phyloP scores from a whole-genome alignment of 805 yeast species.

The Zygotorulaspora chibaensis region DNA sequence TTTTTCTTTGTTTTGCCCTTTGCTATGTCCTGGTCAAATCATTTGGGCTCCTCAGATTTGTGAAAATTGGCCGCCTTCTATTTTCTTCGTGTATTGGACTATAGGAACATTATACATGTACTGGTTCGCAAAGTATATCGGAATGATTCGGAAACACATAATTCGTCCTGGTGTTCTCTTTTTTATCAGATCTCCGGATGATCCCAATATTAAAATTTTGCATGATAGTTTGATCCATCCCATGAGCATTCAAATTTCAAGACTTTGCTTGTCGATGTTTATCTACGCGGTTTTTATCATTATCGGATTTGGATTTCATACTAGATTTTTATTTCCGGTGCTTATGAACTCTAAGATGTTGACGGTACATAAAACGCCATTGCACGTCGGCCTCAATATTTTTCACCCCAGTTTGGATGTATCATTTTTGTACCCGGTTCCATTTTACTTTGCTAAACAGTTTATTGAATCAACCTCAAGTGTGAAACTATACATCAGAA shows the following conservation, averaged over 20 bases:
- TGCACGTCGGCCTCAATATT: conserved; percentile 32
- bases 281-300: conserved; percentile 72
- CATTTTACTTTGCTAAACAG: conserved; percentile 20
- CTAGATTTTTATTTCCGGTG: conserved; percentile 44
- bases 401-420: not conserved
- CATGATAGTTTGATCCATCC: conserved; percentile 85
- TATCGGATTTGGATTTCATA: conserved; percentile 66
- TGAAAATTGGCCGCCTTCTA: conserved; percentile 24
- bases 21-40: conserved; percentile 16
- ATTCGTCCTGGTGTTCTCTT: conserved; percentile 86
- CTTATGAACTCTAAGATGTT: conserved; percentile 29
- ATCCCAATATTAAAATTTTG: conserved; percentile 79
- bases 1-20: conserved; percentile 44
- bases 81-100: conserved; percentile 49
- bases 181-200: conserved; percentile 91
- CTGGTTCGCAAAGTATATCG: conserved; percentile 77
- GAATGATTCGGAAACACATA: conserved; percentile 68
- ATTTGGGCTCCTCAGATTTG: conserved; percentile 25
- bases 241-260: conserved; percentile 61
- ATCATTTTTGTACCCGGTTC: conserved; percentile 1
- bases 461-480: conserved; percentile 26
- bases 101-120: conserved; percentile 85
- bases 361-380: conserved; percentile 10
- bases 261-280: conserved; percentile 66
- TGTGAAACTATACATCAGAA: conserved; percentile 38